Conservation (phyloP, 139 green algal genomes). For the Axilococcus clingmanii region DNA sequence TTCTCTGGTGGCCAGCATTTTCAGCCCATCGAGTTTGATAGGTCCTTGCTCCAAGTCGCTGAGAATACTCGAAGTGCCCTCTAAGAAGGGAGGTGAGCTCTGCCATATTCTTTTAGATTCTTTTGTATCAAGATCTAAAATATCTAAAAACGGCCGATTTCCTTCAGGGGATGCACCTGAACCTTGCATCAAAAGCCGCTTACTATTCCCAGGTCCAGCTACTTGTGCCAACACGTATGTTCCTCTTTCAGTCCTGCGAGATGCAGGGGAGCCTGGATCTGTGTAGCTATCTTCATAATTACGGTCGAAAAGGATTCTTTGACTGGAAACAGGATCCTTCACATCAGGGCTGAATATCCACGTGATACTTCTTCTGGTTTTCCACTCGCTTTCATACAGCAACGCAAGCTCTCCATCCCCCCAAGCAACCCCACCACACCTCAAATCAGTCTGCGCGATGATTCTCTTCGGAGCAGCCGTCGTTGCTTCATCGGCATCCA, state of each 20-base stretch:
- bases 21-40: slow-evolving; percentile 45
- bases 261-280: slow-evolving; percentile 75
- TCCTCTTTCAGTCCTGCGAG: slow-evolving; percentile 53
- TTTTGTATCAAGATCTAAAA: slow-evolving; percentile 53
- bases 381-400: slow-evolving; percentile 86
- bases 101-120: slow-evolving; percentile 77
- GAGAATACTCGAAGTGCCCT: slow-evolving; percentile 45
- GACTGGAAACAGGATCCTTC: not conserved
- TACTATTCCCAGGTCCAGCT: slow-evolving; percentile 26
- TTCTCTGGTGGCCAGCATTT: slow-evolving; percentile 51
- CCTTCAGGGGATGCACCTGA: slow-evolving; percentile 72
- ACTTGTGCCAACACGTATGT: slow-evolving; percentile 74
- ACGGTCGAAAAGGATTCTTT: slow-evolving; percentile 8
- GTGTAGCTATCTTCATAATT: slow-evolving; percentile 93
- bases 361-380: slow-evolving; percentile 48
- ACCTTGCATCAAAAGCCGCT: slow-evolving; percentile 67
- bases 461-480: slow-evolving; percentile 7
- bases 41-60: slow-evolving; percentile 10
- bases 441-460: slow-evolving; percentile 45
- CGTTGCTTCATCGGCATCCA: slow-evolving; percentile 28
- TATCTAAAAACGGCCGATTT: slow-evolving; percentile 86
- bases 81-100: slow-evolving; percentile 56
- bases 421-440: slow-evolving; percentile 81
- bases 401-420: slow-evolving; percentile 73
- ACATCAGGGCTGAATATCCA: slow-evolving; percentile 13